A percentile compares a stretch with the other conserved stretches of the same genome.
Conservation (phyloP, 2,329 filamentous ascomycete species). For the Trichoderma polysporum region DNA sequence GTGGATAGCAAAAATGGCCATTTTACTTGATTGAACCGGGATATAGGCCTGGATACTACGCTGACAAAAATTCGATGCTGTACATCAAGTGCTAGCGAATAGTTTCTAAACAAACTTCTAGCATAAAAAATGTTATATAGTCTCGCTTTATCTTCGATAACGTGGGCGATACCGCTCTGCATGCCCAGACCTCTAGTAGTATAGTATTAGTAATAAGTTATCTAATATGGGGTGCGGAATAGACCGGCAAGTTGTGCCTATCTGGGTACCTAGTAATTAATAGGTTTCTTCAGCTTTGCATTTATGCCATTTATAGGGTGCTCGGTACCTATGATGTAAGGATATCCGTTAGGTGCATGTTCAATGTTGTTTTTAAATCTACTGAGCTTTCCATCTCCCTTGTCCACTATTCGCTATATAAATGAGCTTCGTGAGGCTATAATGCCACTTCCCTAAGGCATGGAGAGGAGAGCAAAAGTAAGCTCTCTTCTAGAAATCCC, state of each 20-base stretch:
- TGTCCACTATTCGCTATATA: not conserved
- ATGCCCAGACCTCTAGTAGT: not conserved
- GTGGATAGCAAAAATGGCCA: no score
- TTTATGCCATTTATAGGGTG: not conserved
- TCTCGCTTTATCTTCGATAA: not conserved
- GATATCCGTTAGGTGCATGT: constrained; percentile 2
- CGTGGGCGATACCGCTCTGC: not conserved
- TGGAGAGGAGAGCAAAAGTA: constrained; percentile 43
- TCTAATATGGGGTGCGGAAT: not conserved
- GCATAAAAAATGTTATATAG: not conserved
- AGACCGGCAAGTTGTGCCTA: no score
- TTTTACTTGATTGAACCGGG: no score
- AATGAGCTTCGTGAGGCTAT: constrained; percentile 13
- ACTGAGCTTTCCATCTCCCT: not conserved
- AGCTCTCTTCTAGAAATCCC: constrained; percentile 14
- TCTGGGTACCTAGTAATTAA: no score
- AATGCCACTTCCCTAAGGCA: constrained; percentile 25
- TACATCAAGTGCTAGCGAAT: no score
- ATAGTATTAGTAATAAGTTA: constrained; percentile 2
- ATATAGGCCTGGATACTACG: no score
- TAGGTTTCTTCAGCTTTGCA: not conserved
- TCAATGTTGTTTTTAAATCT: not conserved
- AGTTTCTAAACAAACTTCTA: no score
- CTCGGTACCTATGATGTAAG: not conserved
- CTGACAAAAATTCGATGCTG: no score